Conservation (phyloP, 352 stramenopile genomes). For the Phytophthora meadii region DNA sequence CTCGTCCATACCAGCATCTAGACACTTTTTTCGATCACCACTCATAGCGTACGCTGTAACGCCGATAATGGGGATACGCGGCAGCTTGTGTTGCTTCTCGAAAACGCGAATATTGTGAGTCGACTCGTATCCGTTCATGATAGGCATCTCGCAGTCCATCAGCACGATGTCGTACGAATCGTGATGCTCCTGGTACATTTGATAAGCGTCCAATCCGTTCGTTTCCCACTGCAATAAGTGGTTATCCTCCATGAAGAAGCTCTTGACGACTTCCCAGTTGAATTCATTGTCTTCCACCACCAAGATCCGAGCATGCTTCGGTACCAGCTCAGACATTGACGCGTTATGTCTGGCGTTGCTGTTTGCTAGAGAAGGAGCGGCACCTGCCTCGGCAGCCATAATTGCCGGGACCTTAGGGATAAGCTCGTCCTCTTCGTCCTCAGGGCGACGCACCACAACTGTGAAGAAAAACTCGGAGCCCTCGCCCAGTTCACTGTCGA, state of each 20-base stretch:
- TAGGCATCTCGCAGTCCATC: conserved; percentile 91
- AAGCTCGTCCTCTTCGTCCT: conserved; percentile 58
- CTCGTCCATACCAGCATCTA: conserved; percentile 87
- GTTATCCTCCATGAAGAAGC: conserved; percentile 84
- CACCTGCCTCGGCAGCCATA: conserved; percentile 31
- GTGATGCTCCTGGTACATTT: conserved; percentile 80
- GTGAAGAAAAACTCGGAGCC: conserved; percentile 80
- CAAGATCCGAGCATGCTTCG: conserved; percentile 77
- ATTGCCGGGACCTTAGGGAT: conserved; percentile 55
- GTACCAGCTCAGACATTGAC: conserved; percentile 47
- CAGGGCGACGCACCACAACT: conserved; percentile 55
- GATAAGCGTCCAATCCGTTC: conserved; percentile 74
- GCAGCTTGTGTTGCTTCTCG: conserved; percentile 68
- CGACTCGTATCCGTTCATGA: conserved; percentile 86
- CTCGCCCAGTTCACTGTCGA: conserved; percentile 70
- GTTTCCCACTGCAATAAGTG: conserved; percentile 85
- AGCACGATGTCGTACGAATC: conserved; percentile 81
- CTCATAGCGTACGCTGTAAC: conserved; percentile 90
- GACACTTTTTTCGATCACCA: conserved; percentile 82
- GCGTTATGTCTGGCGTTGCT: conserved; percentile 26
- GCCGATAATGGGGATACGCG: conserved; percentile 81
- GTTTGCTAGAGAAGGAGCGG: conserved; percentile 19
- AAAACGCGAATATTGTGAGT: conserved; percentile 78
- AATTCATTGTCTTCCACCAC: conserved; percentile 92
- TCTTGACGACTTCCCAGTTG: conserved; percentile 92